Conservation (phyloP, 2,329 filamentous ascomycete genomes). For the Whalleya microplaca region DNA sequence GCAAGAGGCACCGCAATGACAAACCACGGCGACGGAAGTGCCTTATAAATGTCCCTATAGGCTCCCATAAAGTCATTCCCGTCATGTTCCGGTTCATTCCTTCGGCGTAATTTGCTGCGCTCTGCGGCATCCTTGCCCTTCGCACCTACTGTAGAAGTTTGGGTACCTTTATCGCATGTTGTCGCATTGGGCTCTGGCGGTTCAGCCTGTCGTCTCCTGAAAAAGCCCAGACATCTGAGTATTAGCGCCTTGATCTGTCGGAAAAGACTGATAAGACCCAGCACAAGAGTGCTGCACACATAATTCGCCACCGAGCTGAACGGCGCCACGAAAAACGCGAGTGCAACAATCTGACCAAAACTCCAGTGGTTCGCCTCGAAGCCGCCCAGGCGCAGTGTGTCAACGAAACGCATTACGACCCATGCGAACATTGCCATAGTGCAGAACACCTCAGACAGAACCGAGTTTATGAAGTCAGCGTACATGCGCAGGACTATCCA, state of each 20-base stretch:
- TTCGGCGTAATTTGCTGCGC: not conserved
- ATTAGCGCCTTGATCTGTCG: not conserved
- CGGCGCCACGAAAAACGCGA: constrained; percentile 26
- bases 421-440: constrained; percentile 22
- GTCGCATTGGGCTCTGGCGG: constrained; percentile 6
- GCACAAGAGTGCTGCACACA: constrained; percentile 9
- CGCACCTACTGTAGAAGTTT: not conserved
- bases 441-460: constrained; percentile 26
- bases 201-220: constrained; percentile 5
- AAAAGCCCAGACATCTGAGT: constrained; percentile 3
- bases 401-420: constrained; percentile 26
- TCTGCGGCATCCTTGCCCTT: not conserved
- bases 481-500: constrained; percentile 33
- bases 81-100: constrained; percentile 2
- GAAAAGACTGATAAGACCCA: not conserved
- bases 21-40: constrained; percentile 22
- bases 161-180: not conserved
- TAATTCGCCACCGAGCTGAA: constrained; percentile 19
- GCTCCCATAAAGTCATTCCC: constrained; percentile 2
- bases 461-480: constrained; percentile 28
- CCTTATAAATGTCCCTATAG: constrained; percentile 8
- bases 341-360: constrained; percentile 24
- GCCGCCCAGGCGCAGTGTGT: constrained; percentile 20
- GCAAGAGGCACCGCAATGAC: constrained; percentile 22
- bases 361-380: constrained; percentile 16